A percentile compares a stretch with the other conserved stretches of the same genome.
phyloP scores from a whole-genome alignment of 2,329 filamentous ascomycete genomes.

The Fusarium papillatum region DNA sequence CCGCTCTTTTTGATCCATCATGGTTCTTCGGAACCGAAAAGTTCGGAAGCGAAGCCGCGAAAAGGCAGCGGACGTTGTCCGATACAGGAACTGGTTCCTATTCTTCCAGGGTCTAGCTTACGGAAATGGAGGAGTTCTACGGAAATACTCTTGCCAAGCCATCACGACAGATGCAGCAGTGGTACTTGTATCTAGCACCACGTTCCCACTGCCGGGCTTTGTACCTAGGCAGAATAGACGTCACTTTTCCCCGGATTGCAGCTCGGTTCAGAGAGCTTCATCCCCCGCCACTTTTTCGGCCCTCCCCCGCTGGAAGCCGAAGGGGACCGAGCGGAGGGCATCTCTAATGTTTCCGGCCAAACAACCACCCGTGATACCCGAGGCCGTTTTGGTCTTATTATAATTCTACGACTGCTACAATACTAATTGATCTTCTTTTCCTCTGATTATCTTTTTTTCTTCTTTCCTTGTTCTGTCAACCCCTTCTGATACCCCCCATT shows the following conservation, averaged over 20 bases:
- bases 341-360: slow-evolving; percentile 1
- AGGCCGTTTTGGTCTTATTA: slow-evolving; percentile 21
- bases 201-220: neutral
- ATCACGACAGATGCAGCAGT: neutral
- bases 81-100: neutral
- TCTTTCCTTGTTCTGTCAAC: slow-evolving; percentile 7
- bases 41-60: slow-evolving; percentile 1
- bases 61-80: neutral
- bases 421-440: slow-evolving; percentile 9
- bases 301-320: slow-evolving; percentile 54
- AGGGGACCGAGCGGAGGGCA: slow-evolving; percentile 48
- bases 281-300: slow-evolving; percentile 42
- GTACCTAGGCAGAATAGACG: slow-evolving; percentile 23
- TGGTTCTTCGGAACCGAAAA: slow-evolving; percentile 12
- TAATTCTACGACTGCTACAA: slow-evolving; percentile 8
- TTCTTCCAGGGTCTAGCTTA: neutral
- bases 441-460: neutral
- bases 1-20: slow-evolving; percentile 8
- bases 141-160: neutral
- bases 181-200: neutral
- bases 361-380: slow-evolving; percentile 33
- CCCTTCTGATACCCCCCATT: slow-evolving; percentile 22
- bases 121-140: neutral
- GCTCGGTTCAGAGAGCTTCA: slow-evolving; percentile 37
- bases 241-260: slow-evolving; percentile 38